Evolutionary conservation across 2,329 filamentous ascomycete species (phyloP).

Genomic region (Aspergillus latus): DNA sequence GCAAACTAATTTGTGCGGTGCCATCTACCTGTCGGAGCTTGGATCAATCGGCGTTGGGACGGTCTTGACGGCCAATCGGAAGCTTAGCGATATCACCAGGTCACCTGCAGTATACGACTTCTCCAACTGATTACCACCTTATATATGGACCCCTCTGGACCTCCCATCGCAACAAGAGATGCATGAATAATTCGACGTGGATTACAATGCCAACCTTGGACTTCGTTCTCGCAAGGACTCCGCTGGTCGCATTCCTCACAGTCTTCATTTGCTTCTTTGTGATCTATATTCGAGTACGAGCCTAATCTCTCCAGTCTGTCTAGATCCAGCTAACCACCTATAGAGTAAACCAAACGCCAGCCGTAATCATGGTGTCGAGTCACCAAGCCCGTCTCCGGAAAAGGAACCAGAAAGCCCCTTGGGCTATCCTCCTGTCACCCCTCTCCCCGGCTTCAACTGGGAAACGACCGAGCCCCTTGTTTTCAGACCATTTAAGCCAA

Average conservation of each 20-base stretch:
- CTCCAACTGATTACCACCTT: conserved; percentile 5
- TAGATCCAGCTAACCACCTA: not conserved
- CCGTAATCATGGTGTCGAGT: not conserved
- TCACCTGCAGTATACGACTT: not conserved
- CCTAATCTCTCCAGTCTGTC: not conserved
- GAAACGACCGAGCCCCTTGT: conserved; percentile 52
- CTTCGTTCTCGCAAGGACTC: not conserved
- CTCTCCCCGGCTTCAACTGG: conserved; percentile 54
- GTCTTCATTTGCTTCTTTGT: conserved; percentile 13
- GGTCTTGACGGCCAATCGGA: conserved; percentile 19
- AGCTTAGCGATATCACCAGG: conserved; percentile 9
- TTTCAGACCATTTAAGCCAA: conserved; percentile 59
- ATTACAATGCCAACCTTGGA: not conserved
- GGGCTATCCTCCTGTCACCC: conserved; percentile 33
- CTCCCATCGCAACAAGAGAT: not conserved
- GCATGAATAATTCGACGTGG: not conserved
- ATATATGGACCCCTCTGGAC: not conserved
- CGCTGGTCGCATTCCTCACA: not conserved
- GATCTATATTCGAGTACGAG: conserved; percentile 17
- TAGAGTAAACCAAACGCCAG: not conserved
- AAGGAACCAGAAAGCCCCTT: not conserved
- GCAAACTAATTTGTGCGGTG: not conserved
- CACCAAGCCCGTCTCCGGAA: not conserved
- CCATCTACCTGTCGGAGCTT: conserved; percentile 11
- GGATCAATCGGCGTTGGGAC: conserved; percentile 17